Conservation (phyloP, 2,329 filamentous ascomycete genomes). For the Xylaria sp. region DNA sequence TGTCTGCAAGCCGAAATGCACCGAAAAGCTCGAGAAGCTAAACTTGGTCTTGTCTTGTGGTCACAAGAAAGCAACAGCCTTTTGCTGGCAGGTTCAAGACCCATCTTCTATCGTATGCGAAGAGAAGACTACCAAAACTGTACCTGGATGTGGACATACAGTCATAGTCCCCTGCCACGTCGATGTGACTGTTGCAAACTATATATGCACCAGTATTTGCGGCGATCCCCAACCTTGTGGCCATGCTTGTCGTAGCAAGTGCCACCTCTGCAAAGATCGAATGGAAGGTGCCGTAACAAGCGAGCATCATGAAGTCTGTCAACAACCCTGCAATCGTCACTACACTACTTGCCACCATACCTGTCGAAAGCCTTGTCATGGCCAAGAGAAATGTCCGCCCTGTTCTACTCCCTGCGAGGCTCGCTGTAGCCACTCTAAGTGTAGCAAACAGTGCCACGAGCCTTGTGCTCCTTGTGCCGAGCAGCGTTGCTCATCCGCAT, state of each 20-base stretch:
- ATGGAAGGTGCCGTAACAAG: conserved; percentile 46
- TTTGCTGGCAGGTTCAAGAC: conserved; percentile 58
- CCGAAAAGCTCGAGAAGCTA: conserved; percentile 46
- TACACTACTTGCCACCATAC: conserved; percentile 66
- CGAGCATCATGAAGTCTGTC: conserved; percentile 60
- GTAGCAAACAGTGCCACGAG: conserved; percentile 65
- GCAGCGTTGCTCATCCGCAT: conserved; percentile 62
- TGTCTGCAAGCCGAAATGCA: conserved; percentile 53
- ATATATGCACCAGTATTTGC: conserved; percentile 62
- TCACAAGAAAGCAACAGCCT: conserved; percentile 49
- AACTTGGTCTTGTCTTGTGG: conserved; percentile 55
- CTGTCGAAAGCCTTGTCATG: conserved; percentile 65
- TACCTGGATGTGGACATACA: conserved; percentile 66
- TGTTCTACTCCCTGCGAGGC: conserved; percentile 64
- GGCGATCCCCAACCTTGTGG: conserved; percentile 62
- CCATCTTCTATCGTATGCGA: conserved; percentile 60
- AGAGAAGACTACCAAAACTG: conserved; percentile 55
- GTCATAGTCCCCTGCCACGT: conserved; percentile 60
- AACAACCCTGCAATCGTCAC: conserved; percentile 58
- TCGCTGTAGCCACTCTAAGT: conserved; percentile 66
- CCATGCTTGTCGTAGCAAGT: conserved; percentile 63
- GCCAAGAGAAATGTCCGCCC: conserved; percentile 55
- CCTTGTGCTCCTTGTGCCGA: conserved; percentile 71
- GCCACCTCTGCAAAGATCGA: conserved; percentile 59
- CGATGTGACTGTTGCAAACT: conserved; percentile 55